These are phyloP conservation scores for Evernia prunastri DNA, from an alignment of 495 filamentous ascomycete genomes.

Conservation along the genomic window DNA sequence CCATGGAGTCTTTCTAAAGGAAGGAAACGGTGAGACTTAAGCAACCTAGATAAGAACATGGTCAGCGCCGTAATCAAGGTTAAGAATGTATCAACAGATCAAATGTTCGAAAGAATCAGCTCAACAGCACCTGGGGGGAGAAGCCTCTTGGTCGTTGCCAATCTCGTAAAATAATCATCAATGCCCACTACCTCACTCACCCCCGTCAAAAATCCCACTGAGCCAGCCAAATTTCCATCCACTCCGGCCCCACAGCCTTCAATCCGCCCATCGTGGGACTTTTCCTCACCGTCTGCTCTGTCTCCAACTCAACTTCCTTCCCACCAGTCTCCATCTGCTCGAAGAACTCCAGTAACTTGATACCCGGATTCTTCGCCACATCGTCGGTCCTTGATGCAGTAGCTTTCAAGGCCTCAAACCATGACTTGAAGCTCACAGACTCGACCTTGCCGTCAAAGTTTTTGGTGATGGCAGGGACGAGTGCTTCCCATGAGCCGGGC, in stretches of 20 bases:
- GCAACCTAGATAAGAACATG: too few relatives aligned
- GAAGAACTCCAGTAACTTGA: slow-evolving; percentile 29
- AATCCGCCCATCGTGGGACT: slow-evolving; percentile 25
- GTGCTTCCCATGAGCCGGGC: slow-evolving; percentile 1
- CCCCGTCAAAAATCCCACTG: slow-evolving; percentile 2
- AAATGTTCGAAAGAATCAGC: too few relatives aligned
- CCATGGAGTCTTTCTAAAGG: too few relatives aligned
- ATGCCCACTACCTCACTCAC: neutral
- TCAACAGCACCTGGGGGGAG: too few relatives aligned
- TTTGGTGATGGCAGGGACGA: slow-evolving; percentile 3
- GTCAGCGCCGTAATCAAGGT: too few relatives aligned
- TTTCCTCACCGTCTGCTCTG: slow-evolving; percentile 15
- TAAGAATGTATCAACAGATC: too few relatives aligned
- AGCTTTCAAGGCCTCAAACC: slow-evolving; percentile 21
- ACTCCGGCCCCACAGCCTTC: slow-evolving; percentile 22
- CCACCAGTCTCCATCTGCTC: neutral
- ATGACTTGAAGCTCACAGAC: slow-evolving; percentile 15
- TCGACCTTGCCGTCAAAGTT: neutral
- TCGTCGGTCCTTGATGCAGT: slow-evolving; percentile 18
- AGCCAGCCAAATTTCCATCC: slow-evolving; percentile 28
- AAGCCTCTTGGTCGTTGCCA: too few relatives aligned
- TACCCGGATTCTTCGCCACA: slow-evolving; percentile 23
- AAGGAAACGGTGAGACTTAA: too few relatives aligned
- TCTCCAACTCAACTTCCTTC: slow-evolving; percentile 14
- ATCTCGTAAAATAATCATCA: neutral